Evolutionary conservation across 2,329 filamentous ascomycete species (phyloP).

Genomic region (Cladorrhinum sp.): DNA sequence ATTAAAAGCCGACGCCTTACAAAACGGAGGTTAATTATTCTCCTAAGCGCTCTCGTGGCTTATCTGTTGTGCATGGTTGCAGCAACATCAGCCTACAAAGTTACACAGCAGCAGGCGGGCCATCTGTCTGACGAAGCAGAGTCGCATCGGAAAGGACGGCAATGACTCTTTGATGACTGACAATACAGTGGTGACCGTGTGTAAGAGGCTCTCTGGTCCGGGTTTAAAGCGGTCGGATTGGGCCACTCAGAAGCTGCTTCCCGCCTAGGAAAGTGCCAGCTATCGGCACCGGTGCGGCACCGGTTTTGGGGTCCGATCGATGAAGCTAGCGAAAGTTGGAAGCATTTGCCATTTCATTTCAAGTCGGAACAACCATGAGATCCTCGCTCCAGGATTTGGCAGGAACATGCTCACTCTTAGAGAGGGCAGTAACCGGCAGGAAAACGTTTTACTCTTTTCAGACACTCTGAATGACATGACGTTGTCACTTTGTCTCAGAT

Average conservation of each 20-base stretch:
- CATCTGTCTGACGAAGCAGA: too few relatives aligned
- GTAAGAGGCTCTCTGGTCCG: background rate
- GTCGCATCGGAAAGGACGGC: background rate
- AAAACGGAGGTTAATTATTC: too few relatives aligned
- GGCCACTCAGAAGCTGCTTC: too few relatives aligned
- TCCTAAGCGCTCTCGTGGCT: too few relatives aligned
- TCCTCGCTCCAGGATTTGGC: too few relatives aligned
- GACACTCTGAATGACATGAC: background rate
- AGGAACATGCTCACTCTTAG: background rate
- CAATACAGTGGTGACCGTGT: background rate
- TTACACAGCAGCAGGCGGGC: background rate
- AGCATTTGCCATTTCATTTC: background rate
- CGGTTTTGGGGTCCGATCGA: background rate
- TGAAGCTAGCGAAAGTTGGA: background rate
- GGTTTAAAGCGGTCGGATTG: too few relatives aligned
- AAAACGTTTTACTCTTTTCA: too few relatives aligned
- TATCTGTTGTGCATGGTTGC: background rate
- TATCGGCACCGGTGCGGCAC: background rate
- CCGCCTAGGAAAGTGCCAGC: background rate
- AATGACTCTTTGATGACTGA: background rate
- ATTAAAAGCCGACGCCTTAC: background rate
- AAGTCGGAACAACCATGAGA: background rate
- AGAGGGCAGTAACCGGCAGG: background rate
- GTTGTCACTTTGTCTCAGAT: background rate
- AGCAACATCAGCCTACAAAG: too few relatives aligned